Evolutionary conservation across 2,329 filamentous ascomycete genomes (phyloP).

Genomic region (Colletotrichum sidae): DNA sequence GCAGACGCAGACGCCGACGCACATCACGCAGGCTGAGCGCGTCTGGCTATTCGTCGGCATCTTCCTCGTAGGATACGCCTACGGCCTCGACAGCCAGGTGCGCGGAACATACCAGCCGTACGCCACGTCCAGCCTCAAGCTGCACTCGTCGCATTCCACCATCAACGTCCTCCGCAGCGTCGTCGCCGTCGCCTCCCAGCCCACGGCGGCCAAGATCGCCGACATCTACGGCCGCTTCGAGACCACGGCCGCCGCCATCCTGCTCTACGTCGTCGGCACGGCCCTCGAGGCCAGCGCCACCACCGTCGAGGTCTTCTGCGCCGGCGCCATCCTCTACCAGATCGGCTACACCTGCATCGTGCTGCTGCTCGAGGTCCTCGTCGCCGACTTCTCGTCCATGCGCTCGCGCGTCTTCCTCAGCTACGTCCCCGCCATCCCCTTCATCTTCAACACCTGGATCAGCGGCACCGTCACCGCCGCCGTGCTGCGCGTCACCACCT

Average conservation of each 20-base stretch:
- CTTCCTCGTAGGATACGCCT: constrained; percentile 71
- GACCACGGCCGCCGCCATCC: constrained; percentile 63
- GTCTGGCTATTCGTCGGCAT: constrained; percentile 65
- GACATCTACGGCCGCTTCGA: constrained; percentile 73
- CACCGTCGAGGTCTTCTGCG: constrained; percentile 62
- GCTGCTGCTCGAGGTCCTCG: constrained; percentile 69
- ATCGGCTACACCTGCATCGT: constrained; percentile 69
- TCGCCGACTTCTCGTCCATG: constrained; percentile 71
- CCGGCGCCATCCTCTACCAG: constrained; percentile 67
- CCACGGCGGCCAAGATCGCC: constrained; percentile 70
- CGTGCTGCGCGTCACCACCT: constrained; percentile 62
- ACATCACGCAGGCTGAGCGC: constrained; percentile 59
- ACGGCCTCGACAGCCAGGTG: constrained; percentile 66
- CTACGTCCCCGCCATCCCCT: constrained; percentile 70
- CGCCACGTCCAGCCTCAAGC: constrained; percentile 62
- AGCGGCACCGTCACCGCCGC: constrained; percentile 66
- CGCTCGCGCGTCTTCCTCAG: constrained; percentile 71
- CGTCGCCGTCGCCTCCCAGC: constrained; percentile 69
- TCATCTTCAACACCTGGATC: constrained; percentile 73
- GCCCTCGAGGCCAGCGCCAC: constrained; percentile 63
- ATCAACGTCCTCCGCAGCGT: constrained; percentile 69
- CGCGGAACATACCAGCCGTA: constrained; percentile 65
- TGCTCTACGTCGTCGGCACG: constrained; percentile 67
- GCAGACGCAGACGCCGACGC: constrained; percentile 56
- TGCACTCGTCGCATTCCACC: constrained; percentile 68